Base-by-base conservation (phyloP, 768 basidiomycete genomes). In the Boletellus emodensis region DNA sequence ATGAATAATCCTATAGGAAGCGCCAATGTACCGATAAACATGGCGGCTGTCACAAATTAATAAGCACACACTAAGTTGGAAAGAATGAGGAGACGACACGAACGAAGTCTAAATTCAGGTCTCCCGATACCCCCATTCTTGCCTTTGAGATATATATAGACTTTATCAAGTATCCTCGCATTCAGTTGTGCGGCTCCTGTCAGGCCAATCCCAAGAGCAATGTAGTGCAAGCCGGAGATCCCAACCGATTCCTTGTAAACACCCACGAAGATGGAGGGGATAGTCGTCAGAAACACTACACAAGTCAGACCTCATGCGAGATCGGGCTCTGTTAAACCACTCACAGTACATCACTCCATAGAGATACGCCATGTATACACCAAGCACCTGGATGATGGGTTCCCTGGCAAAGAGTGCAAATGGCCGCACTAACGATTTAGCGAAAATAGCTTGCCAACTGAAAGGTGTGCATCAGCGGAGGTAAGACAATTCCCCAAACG, bases 1-100 rank as follows among this genome's bases (percentile, higher is more conserved):
- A 91, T 71, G 18, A 92, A 66, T 12, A 90, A 67, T 0, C 88
- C 89, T 12, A 80, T 63, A 0, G 91, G 88, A 10, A 90, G 71
- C 3, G 82, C 12, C 17, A 85, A 54, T 0, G 80, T 77, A 0
- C 79, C 84, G 3, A 80, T 72, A 6, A 85, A 53, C 76, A 87
- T 81, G 0, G 77, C 66, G 1, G 82, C 84, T 86, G 38, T 13
- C 28, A 11, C 17, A 51, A 30, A 41, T 8, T 12, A 22, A 38
- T 67, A 8, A 62, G 47, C 10, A 20, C 17, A 9, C 4, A 3
- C 3, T 15, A 3, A 36, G 34, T 22, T 12, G 32, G 9, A 43
- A 46, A 24, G 24, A 38, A 5, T 40, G n/a, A n/a, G n/a, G 32
- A 11, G 28, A 24, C 26, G 18, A 17, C 8, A 67, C 72, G 32